Evolutionary conservation across 495 filamentous ascomycete species (phyloP).

Genomic region (Penicillium mononematosum): DNA sequence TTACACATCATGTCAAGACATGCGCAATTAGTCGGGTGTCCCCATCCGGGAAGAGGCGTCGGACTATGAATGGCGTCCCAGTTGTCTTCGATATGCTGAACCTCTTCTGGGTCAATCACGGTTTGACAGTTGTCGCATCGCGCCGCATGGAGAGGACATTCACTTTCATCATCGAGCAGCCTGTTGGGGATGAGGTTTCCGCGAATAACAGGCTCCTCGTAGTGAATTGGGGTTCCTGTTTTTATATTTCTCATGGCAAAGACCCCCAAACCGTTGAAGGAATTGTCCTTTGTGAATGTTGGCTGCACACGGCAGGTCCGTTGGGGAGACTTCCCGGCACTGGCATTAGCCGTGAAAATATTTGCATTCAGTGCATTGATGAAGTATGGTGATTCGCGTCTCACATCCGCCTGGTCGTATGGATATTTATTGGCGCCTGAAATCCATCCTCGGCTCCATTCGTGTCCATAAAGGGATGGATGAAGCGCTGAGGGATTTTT

Average conservation of each 20-base stretch:
- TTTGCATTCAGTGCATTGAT: conserved; percentile 15
- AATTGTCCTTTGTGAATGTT: neutral
- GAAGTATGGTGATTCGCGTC: conserved; percentile 11
- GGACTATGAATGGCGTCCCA: neutral
- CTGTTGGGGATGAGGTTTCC: conserved; percentile 24
- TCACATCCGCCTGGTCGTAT: conserved; percentile 25
- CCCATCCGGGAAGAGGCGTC: neutral
- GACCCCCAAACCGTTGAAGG: conserved; percentile 20
- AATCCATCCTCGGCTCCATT: conserved; percentile 20
- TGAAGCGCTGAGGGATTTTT: neutral
- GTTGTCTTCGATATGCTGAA: neutral
- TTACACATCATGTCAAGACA: neutral
- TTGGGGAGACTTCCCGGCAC: neutral
- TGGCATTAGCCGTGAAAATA: conserved; percentile 11
- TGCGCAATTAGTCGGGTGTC: neutral
- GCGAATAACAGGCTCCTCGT: conserved; percentile 31
- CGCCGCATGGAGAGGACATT: neutral
- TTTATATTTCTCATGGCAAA: conserved; percentile 25
- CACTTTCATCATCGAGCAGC: conserved; percentile 6
- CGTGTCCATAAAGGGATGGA: conserved; percentile 22
- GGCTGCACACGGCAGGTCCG: neutral
- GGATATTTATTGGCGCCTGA: conserved; percentile 25
- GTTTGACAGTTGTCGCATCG: conserved; percentile 31
- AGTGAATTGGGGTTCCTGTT: conserved; percentile 22
- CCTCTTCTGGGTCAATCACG: neutral